A percentile compares a stretch with the other conserved stretches of the same genome.
Evolutionary conservation across 495 filamentous ascomycete genomes (phyloP).

Genomic region (Wilcoxina mikolae): DNA sequence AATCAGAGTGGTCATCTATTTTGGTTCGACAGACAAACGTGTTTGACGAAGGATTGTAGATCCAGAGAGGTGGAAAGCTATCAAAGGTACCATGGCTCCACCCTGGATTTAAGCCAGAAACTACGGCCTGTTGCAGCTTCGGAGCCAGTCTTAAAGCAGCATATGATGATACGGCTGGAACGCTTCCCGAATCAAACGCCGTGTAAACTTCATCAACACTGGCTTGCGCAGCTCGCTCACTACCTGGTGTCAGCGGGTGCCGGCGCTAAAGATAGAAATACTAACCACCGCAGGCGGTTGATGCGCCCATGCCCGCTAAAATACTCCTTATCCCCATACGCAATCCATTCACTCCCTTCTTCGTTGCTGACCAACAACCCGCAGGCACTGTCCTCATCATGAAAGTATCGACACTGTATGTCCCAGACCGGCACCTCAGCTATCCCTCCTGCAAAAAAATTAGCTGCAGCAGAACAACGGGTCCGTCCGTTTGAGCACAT

Average conservation of each 20-base stretch:
- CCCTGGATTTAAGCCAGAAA: background rate
- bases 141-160: background rate
- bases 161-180: background rate
- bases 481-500: background rate
- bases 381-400: conserved; percentile 7
- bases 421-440: background rate
- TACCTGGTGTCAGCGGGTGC: background rate
- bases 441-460: background rate
- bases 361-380: conserved; percentile 4
- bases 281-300: conserved; percentile 1
- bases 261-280: background rate
- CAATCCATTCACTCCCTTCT: conserved; percentile 4
- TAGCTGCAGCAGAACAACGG: background rate
- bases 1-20: background rate
- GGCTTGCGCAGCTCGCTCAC: background rate
- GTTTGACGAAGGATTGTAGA: background rate
- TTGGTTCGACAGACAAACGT: background rate
- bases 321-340: conserved; percentile 5
- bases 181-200: background rate
- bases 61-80: background rate
- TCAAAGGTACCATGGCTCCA: background rate
- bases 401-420: background rate
- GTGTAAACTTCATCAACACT: background rate
- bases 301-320: background rate
- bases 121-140: background rate